phyloP scores from a whole-genome alignment of 805 yeast species.

The Saturnispora hagleri region DNA sequence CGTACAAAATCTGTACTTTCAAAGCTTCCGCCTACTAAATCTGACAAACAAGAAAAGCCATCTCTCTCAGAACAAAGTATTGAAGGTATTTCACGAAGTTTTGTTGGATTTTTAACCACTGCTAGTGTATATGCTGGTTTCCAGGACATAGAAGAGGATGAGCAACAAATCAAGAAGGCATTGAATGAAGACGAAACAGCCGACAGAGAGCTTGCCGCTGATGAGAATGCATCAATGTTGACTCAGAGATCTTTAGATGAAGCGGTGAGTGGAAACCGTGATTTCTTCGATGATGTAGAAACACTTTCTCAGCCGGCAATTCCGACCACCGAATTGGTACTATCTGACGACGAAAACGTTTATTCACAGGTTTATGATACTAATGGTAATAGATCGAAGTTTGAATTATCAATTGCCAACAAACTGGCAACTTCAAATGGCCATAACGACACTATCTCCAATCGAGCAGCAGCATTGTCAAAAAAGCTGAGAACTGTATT shows the following conservation, averaged over 20 bases:
- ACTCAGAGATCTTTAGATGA: not conserved
- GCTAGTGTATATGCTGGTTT: conserved; percentile 44
- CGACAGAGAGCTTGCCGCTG: not conserved
- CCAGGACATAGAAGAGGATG: conserved; percentile 27
- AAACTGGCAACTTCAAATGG: conserved; percentile 19
- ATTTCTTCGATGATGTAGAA: not conserved
- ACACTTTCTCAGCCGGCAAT: not conserved
- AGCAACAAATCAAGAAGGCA: conserved; percentile 15
- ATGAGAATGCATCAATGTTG: not conserved
- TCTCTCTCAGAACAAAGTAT: conserved; percentile 12
- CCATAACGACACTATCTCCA: conserved; percentile 6
- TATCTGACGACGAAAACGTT: not conserved
- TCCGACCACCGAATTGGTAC: not conserved
- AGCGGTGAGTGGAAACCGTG: not conserved
- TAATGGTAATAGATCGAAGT: conserved; percentile 17
- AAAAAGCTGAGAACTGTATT: conserved; percentile 31
- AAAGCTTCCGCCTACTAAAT: not conserved
- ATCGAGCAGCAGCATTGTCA: conserved; percentile 30
- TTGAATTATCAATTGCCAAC: conserved; percentile 27
- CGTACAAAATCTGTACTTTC: not conserved
- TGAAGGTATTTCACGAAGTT: conserved; percentile 40
- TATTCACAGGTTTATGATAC: not conserved
- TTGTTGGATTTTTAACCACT: conserved; percentile 47
- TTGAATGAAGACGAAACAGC: conserved; percentile 7
- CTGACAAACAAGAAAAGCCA: not conserved